Base-by-base conservation (phyloP, 768 basidiomycete genomes). In the Mycena latifolia region DNA sequence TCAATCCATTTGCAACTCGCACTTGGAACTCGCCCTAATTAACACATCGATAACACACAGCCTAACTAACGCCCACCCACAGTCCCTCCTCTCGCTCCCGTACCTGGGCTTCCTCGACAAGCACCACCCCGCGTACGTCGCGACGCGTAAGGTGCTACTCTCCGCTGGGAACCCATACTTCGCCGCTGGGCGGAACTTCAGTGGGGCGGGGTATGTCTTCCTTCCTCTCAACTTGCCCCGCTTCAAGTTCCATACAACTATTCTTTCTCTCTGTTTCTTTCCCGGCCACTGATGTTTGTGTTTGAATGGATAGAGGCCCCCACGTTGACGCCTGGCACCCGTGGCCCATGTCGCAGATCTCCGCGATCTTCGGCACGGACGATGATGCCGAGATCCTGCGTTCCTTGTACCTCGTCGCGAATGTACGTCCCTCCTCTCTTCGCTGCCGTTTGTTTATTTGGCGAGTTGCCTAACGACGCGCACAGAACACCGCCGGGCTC, bases 341-440 rank as follows among this genome's bases (percentile, higher is more conserved):
- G 50, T 93, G 92, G 92, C 92, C 92, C 3, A 94, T 94, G 92
- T 90, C 92, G 25, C 90, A 88, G 57, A 87, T 94, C 46, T 87
- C 87, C 27, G 85, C 88, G 18, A 90, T 93, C 63, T 93, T 88
- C 73, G 90, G 92, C 3, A 89, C 89, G 11, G 88, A 93, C 73
- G 80, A 92, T 69, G 92, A 93, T 71, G 73, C 78, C 20, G 92
- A 92, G 69, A 93, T 94, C 47, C 48, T 88, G 65, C 75, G 82
- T 12, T 83, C 86, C 3, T 75, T 94, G 24, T 91, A 91, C 65
- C 79, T 82, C 67, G 85, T 93, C 65, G 88, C 84, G 11, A 93
- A 92, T 71, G 92, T 92, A 62, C 73, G 90, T 77, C 37, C 17
- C 4, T 14, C 37, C 15, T 18, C 10, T 5, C 15, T 33, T 33